Evolutionary conservation across 1,284 basidiomycete genomes (phyloP), one percentile per base, ranked within the genome.

Genomic region (Melampsora americana): DNA sequence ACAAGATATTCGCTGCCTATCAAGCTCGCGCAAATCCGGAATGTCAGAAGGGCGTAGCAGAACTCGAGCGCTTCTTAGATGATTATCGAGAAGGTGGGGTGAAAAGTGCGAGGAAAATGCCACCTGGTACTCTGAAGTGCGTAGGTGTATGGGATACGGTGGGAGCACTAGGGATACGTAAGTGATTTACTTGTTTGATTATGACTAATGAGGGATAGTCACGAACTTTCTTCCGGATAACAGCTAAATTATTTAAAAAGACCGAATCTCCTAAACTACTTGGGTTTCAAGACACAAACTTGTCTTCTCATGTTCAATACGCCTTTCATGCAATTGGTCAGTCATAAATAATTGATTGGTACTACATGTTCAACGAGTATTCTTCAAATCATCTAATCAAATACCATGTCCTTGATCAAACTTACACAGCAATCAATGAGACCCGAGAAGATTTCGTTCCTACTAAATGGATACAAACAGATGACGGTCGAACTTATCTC

Each of bases 361-460:
- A 6, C 9, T 28, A 12, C 4, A 53, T 53, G 35, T 12, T 35
- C 23, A 39, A n/a, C 56, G 5, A 30, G 18, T 20, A 59, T 11
- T 39, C 30, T 56, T 69, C 28, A 59, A 18, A 20, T 50, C 1
- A 30, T 14, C 48, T 60, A 16, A 42, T 70, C 39, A 6, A 23
- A 1, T 42, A 12, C 39, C 39, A 12, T 9, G 39, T 7, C 39
- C 11, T 56, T 56, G 53, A 14, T 56, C 18, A 9, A 9, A 23
- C 39, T 42, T 11, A 42, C 46, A 18, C 46, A 44, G 77, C 79
- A 7, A 74, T 82, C 23, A 77, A 79, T 62, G 81, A 82, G 69
- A 80, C 81, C 50, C 70, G 81, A 2, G 78, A 80, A 61, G 81
- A 82, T 66, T 82, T 81, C 60, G 42, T 78, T 7, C 79, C 80